Evolutionary conservation across 73 alveolate species (phyloP).

Genomic region (Stentor roeselii): DNA sequence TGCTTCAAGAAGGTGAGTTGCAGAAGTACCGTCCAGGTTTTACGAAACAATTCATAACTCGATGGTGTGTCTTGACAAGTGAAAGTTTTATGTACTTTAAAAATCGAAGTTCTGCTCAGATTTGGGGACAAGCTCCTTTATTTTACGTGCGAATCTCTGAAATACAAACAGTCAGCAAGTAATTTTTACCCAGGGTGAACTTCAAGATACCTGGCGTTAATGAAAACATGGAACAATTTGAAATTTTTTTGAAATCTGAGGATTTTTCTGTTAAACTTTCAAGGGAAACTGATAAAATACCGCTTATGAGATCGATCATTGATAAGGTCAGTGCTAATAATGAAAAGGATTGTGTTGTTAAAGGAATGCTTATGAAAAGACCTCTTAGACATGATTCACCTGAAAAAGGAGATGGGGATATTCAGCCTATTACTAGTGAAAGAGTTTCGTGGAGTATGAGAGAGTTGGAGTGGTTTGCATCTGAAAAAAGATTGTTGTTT

Average conservation of each 20-base stretch:
- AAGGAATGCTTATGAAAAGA: conserved; percentile 14
- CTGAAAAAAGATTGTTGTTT: conserved; percentile 21
- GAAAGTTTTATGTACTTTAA: conserved; percentile 9
- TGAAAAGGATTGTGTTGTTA: background rate
- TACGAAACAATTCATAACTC: background rate
- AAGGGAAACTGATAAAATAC: conserved; percentile 1
- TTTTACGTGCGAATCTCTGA: background rate
- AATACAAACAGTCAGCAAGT: background rate
- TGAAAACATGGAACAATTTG: background rate
- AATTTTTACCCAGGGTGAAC: background rate
- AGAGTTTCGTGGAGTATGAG: conserved; percentile 13
- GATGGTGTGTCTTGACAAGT: background rate
- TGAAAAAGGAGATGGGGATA: background rate
- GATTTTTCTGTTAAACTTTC: background rate
- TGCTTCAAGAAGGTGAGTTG: conserved; percentile 7
- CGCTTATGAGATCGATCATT: background rate
- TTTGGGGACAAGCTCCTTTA: background rate
- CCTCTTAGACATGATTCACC: conserved; percentile 10
- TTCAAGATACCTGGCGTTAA: background rate
- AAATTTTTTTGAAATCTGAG: conserved; percentile 1
- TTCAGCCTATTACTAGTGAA: background rate
- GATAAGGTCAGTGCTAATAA: background rate
- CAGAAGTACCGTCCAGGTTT: conserved; percentile 7
- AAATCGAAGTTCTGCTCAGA: conserved; percentile 12
- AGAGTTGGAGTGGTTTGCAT: background rate